Base-by-base conservation (phyloP, 495 filamentous ascomycete species). In the Penicillium ochrochloron region DNA sequence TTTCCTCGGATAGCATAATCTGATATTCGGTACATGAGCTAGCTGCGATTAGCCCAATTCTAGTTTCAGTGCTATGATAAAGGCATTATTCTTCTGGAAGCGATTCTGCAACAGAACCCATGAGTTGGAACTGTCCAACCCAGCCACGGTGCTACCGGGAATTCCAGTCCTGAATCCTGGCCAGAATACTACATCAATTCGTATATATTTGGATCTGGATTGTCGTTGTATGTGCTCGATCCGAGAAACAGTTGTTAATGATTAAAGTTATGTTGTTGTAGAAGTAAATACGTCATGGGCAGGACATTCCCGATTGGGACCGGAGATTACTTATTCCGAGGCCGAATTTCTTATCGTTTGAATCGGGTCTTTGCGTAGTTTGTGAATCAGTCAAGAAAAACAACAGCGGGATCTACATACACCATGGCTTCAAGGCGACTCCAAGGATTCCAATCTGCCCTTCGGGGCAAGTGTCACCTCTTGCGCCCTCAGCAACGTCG, bases 401-500 rank as follows among this genome's bases (percentile, higher is more conserved):
- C 27, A 4, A 5, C 11, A 17, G 31, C 35, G 27, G 27, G 29
- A 37, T 37, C 53, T 39, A 33, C 17, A 56, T 8, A 56, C 53
- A 56, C 2, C 37, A 81, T 81, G 77, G 68, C 77, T 27, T 76
- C 73, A 50, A 46, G 77, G 23, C 69, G 74, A 55, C 67, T 77
- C 9, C 68, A 67, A 14, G 72, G 70, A 50, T 72, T 80, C 48
- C 75, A 74, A 54, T 69, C 68, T 15, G 31, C 76, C 19, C 37
- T 77, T 2, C 69, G 76, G 35, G 71, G 66, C 33, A 66, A 72
- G 9, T 71, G 71, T 1, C 63, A 63, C 5, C 68, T 78, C 23
- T 69, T 75, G 42, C 78, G 76, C 5, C 51, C 56, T 37, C 75
- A 77, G 44, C 95, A 98, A 72, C 84, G 90, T 57, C 87, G 96